Conservation (phyloP, 1,284 basidiomycete genomes). For the Binderoboletus segoi region DNA sequence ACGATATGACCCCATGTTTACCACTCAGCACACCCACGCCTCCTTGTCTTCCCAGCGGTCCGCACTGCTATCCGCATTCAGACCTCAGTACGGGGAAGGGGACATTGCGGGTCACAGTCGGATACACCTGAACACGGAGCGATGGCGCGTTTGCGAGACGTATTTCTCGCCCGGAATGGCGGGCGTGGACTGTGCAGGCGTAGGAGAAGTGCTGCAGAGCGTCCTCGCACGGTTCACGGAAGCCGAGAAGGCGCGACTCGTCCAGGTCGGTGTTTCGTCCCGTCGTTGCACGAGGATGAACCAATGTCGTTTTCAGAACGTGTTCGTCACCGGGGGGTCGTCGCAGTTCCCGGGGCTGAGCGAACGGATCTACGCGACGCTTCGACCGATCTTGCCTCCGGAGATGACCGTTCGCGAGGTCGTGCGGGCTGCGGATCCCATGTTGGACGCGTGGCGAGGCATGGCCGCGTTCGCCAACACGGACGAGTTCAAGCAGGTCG, state of each 20-base stretch:
- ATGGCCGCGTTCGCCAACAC: slow-evolving; percentile 84
- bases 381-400: slow-evolving; percentile 83
- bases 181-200: slow-evolving; percentile 91
- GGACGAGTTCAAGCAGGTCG: slow-evolving; percentile 56
- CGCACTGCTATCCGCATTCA: slow-evolving; percentile 83
- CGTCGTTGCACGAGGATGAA: neutral
- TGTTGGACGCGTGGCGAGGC: slow-evolving; percentile 87
- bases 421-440: slow-evolving; percentile 63
- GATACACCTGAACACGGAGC: slow-evolving; percentile 92
- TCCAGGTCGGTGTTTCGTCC: slow-evolving; percentile 41
- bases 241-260: slow-evolving; percentile 64
- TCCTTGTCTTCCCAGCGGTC: slow-evolving; percentile 78
- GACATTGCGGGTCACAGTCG: slow-evolving; percentile 74
- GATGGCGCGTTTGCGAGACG: slow-evolving; percentile 91
- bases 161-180: slow-evolving; percentile 94
- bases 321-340: slow-evolving; percentile 89
- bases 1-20: slow-evolving; percentile 83
- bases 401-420: slow-evolving; percentile 69
- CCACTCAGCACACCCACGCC: slow-evolving; percentile 79
- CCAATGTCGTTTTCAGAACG: slow-evolving; percentile 59
- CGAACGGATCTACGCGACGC: slow-evolving; percentile 65
- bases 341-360: slow-evolving; percentile 75
- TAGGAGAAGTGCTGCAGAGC: slow-evolving; percentile 89
- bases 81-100: slow-evolving; percentile 69
- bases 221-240: slow-evolving; percentile 82